These are phyloP conservation scores for Penicillium silybi DNA, from an alignment of 495 filamentous ascomycete species.

Conservation along the genomic window DNA sequence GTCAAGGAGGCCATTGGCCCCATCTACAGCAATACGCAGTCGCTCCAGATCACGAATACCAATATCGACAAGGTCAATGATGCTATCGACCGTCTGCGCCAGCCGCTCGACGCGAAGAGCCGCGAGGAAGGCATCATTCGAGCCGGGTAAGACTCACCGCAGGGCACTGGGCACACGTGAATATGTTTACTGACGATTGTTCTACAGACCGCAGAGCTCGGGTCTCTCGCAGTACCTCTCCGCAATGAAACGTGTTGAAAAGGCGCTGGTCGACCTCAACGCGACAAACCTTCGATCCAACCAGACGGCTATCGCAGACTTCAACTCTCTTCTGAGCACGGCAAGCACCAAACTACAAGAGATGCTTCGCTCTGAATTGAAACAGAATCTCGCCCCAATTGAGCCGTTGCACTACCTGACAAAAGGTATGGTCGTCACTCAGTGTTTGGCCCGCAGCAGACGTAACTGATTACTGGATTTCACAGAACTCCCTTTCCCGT, in stretches of 20 bases:
- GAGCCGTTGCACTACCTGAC: conserved; percentile 92
- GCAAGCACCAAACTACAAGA: conserved; percentile 80
- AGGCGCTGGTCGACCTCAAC: conserved; percentile 74
- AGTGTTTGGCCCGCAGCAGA: background rate
- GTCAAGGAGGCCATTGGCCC: conserved; percentile 91
- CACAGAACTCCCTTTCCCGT: conserved; percentile 64
- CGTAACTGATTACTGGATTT: background rate
- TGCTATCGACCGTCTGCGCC: conserved; percentile 82
- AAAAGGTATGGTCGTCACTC: conserved; percentile 53
- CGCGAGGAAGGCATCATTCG: conserved; percentile 89
- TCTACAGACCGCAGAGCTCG: conserved; percentile 63
- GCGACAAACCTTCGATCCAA: conserved; percentile 85
- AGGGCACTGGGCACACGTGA: background rate
- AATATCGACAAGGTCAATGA: conserved; percentile 85
- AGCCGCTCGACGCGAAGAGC: conserved; percentile 82
- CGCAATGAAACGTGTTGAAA: conserved; percentile 82
- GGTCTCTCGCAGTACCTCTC: conserved; percentile 82
- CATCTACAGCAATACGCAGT: conserved; percentile 87
- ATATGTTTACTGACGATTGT: conserved; percentile 13
- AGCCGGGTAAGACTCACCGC: conserved; percentile 53
- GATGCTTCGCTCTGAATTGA: conserved; percentile 69
- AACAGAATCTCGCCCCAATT: conserved; percentile 67
- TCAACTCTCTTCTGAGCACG: conserved; percentile 68
- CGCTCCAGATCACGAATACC: conserved; percentile 73
- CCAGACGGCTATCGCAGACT: conserved; percentile 80